A percentile compares a stretch with the other conserved stretches of the same genome.
Evolutionary conservation across 1,139 yeast genomes (phyloP).

Genomic region (Eremothecium sinecaudum): DNA sequence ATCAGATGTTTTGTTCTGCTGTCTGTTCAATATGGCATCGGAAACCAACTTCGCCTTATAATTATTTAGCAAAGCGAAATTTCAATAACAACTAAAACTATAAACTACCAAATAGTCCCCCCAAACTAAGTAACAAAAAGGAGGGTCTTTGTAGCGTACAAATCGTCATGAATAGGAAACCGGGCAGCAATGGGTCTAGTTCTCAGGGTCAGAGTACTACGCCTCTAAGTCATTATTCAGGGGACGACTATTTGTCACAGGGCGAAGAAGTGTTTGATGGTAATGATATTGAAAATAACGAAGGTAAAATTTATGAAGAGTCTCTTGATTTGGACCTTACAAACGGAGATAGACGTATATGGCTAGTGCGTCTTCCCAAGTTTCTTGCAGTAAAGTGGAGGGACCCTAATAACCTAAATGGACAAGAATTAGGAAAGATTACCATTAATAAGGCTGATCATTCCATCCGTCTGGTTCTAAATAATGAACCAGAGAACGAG

Average conservation of each 20-base stretch:
- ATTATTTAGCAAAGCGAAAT: too few relatives aligned
- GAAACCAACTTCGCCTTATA: too few relatives aligned
- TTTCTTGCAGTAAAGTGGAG: constrained; percentile 80
- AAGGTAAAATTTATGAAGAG: constrained; percentile 38
- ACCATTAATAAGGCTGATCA: constrained; percentile 48
- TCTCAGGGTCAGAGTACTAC: not conserved
- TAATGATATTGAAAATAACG: constrained; percentile 33
- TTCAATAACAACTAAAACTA: too few relatives aligned
- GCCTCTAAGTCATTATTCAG: constrained; percentile 16
- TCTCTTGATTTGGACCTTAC: constrained; percentile 53
- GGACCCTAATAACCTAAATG: constrained; percentile 49
- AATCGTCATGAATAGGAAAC: too few relatives aligned
- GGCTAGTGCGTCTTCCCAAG: constrained; percentile 88
- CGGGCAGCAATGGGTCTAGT: constrained; percentile 1
- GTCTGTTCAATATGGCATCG: not conserved
- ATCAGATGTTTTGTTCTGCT: not conserved
- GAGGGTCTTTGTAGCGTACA: not conserved
- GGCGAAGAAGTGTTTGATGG: constrained; percentile 36
- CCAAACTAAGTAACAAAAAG: not conserved
- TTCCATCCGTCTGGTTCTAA: constrained; percentile 50
- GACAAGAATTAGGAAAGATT: constrained; percentile 74
- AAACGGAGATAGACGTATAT: constrained; percentile 56
- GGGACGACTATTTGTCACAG: constrained; percentile 35
- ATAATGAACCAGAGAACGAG: constrained; percentile 36
- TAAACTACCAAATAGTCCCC: too few relatives aligned